Base-by-base conservation (phyloP, 495 filamentous ascomycete species). In the Annulohypoxylon stygium region DNA sequence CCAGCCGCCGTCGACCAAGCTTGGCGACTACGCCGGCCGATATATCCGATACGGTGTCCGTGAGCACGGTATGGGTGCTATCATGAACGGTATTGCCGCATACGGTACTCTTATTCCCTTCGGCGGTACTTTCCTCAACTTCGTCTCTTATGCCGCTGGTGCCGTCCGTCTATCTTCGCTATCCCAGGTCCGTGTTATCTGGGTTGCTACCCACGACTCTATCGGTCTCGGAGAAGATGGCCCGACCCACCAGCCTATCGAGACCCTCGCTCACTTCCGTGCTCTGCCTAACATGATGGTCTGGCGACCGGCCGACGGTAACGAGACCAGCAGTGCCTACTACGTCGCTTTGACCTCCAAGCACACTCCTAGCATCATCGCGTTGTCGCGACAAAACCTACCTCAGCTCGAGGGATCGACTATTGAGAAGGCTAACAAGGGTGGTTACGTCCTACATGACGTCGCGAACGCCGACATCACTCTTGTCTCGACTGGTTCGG, bases 251-350 rank as follows among this genome's bases (percentile, higher is more conserved):
- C 96, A 99, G 88, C 96, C 96, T 79, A 97, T 99, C 78, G 96
- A 99, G 89, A 97, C 94, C n/a, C 90, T 99, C 55, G 92, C 96
- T 70, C 96, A 99, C 85, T 98, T 98, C 93, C 96, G 96, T 83
- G 97, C 97, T 65, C 89, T 98, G 74, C 96, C 96, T 75, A 99
- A 99, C 92, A 93, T 92, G 89, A 98, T 98, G 96, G 97, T 98
- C 77, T 99, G 96, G 96, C 96, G 96, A 80, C 96, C 96, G 67
- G 96, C 96, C 67, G 96, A 99, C 79, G 96, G 96, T 75, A 99
- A 99, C 86, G 96, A 99, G 92, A 95, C 91, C 77, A 95, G 92
- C 81, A 94, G 94, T 76, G 96, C 97, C 74, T 99, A 99, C 89
- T 99, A 99, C 85, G 85, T 96, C 75, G 93, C 94, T 50, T 86